Evolutionary conservation across 202 grass and related monocot genomes (phyloP).

Genomic region (Hordeum pubiflorum): DNA sequence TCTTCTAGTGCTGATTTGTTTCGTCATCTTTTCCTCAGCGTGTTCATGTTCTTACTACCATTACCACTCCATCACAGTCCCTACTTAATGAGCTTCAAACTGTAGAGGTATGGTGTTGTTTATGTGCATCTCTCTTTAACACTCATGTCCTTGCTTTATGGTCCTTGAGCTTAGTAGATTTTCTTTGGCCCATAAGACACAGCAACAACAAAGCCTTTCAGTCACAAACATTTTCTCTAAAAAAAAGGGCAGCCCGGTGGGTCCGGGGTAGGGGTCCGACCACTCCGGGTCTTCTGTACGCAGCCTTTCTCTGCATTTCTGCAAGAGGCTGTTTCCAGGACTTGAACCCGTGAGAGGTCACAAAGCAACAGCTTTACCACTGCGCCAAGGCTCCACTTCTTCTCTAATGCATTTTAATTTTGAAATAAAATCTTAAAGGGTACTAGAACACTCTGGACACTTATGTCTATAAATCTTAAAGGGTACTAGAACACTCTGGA

Average conservation of each 20-base stretch:
- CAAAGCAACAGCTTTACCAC: too few species aligned
- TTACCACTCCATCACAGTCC: slow-evolving; percentile 84
- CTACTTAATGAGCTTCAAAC: slow-evolving; percentile 93
- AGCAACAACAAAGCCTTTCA: too few species aligned
- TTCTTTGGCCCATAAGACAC: neutral
- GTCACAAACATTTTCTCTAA: neutral
- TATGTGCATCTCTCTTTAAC: neutral
- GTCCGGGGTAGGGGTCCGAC: too few species aligned
- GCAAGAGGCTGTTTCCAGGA: too few species aligned
- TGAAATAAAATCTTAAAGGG: neutral
- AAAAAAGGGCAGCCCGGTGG: too few species aligned
- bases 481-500: neutral
- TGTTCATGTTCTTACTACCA: slow-evolving; percentile 85
- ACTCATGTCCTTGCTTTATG: neutral
- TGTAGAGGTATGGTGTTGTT: slow-evolving; percentile 60
- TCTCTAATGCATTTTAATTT: neutral
- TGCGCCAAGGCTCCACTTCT: neutral
- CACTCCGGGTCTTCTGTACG: too few species aligned
- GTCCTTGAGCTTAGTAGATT: neutral
- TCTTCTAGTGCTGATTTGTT: slow-evolving; percentile 23
- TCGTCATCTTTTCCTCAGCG: slow-evolving; percentile 46
- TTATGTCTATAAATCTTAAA: neutral
- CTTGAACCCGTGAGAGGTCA: too few species aligned
- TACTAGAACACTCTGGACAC: too few species aligned
- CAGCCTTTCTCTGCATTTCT: too few species aligned